Conservation (phyloP, 352 stramenopile species). For the Phytophthora fragariae region DNA sequence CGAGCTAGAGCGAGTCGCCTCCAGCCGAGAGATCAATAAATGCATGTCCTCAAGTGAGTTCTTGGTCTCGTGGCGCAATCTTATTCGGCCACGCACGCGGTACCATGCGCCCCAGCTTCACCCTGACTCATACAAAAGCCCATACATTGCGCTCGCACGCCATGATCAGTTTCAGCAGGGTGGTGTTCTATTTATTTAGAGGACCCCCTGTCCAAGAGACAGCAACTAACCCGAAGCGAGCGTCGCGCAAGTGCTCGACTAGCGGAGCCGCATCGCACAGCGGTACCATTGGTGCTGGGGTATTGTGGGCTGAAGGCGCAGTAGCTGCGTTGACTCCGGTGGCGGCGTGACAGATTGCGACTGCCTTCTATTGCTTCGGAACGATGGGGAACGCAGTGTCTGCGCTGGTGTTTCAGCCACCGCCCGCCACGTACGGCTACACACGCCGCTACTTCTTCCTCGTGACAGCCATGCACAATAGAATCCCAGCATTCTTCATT, state of each 20-base stretch:
- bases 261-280: background rate
- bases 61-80: background rate
- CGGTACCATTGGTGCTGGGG: background rate
- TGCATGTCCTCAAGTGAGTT: background rate
- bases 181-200: constrained; percentile 40
- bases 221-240: constrained; percentile 19
- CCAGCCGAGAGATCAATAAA: constrained; percentile 6
- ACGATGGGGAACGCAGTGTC: constrained; percentile 85
- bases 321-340: constrained; percentile 1
- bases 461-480: constrained; percentile 84
- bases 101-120: constrained; percentile 20
- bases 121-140: constrained; percentile 19
- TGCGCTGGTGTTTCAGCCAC: constrained; percentile 91
- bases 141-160: constrained; percentile 3
- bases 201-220: constrained; percentile 2
- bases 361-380: background rate
- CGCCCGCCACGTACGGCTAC: constrained; percentile 73
- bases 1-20: constrained; percentile 1
- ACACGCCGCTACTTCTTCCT: constrained; percentile 95
- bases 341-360: background rate
- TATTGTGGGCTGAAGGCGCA: background rate
- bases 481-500: constrained; percentile 97
- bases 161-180: constrained; percentile 36
- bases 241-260: constrained; percentile 10
- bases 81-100: constrained; percentile 10